Percentiles rank a stretch among this genome's conserved stretches.
phyloP scores from a whole-genome alignment of 805 yeast species.

The Kazachstania bromeliacearum region DNA sequence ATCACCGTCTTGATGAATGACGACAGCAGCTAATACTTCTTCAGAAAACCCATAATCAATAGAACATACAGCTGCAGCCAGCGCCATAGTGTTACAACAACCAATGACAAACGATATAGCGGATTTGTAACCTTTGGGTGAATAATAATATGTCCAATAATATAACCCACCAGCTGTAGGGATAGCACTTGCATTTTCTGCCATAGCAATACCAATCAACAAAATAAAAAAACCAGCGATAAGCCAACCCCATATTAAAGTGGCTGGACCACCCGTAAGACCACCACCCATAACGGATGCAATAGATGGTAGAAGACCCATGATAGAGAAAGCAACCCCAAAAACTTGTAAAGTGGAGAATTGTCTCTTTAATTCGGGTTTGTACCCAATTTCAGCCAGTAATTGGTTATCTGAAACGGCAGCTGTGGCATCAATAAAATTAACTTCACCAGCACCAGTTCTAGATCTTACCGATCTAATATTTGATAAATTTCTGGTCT shows the following conservation, averaged over 20 bases:
- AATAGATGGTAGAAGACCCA: constrained; percentile 61
- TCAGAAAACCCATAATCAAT: constrained; percentile 61
- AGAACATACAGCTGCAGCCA: constrained; percentile 57
- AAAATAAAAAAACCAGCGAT: constrained; percentile 43
- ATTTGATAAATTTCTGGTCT: not conserved
- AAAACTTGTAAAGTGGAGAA: constrained; percentile 56
- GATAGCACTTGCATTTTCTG: constrained; percentile 57
- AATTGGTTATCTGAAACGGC: constrained; percentile 16
- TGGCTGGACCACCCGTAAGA: constrained; percentile 51
- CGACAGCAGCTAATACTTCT: constrained; percentile 50
- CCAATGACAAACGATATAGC: constrained; percentile 58
- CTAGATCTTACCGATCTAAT: constrained; percentile 10
- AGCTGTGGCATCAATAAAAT: constrained; percentile 17
- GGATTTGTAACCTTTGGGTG: constrained; percentile 44
- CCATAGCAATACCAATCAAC: constrained; percentile 51
- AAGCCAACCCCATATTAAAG: constrained; percentile 66
- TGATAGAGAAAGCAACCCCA: constrained; percentile 62
- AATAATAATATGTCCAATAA: constrained; percentile 58
- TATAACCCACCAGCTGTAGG: constrained; percentile 74
- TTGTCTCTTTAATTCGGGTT: constrained; percentile 54
- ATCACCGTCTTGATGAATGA: constrained; percentile 42
- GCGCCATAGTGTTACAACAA: constrained; percentile 56
- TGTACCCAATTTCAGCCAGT: constrained; percentile 47
- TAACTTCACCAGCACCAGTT: constrained; percentile 21
- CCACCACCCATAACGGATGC: constrained; percentile 47